Base-by-base conservation (phyloP, 2,329 filamentous ascomycete species). In the Microsporum ferrugineum region DNA sequence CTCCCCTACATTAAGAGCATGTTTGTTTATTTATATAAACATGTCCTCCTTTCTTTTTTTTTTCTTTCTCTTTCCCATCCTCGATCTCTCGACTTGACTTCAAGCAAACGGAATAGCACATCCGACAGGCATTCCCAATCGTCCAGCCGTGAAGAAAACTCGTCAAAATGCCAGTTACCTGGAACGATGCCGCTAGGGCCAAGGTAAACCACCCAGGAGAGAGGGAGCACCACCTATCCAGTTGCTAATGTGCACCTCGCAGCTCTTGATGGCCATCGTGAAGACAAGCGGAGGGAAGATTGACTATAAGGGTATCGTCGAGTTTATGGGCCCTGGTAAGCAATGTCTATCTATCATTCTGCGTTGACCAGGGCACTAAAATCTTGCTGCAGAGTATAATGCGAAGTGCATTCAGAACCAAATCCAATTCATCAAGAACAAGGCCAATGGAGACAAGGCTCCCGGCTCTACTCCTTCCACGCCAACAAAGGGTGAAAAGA, bases 161-260 rank as follows among this genome's bases (percentile, higher is more conserved):
- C n/a, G 6, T 23, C 31, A 61, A 68, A 57, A 72, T 71, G 70
- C 65, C 68, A 5, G 71, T 71, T 34, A 65, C 39, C 0, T 72
- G 71, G 71, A 66, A 67, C 5, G 61, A 66, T 0, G 47, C 68
- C n/a, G 59, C 65, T 0, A 70, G 71, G 33, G 68, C 68, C n/a
- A 69, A 65, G 64, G 71, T 71, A 66, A 61, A 63, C 49, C 29
- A 14, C 8, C 8, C 6, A 29, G 14, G 29, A 8, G 2, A 12
- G 12, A 14, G 5, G 33, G 10, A 2, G 8, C 14, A 17, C 59
- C 49, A 2, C 33, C 12, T 29, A n/a, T 14, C 12, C 2, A 39
- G 27, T 29, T 61, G 49, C 27, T 17, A 45, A 55, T 31, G n/a
- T 23, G 27, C 2, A 23, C 8, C 29, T 53, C 57, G 33, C 47